Evolutionary conservation across 2,329 filamentous ascomycete species (phyloP), one percentile per base, ranked within the genome.

Genomic region (Fusarium caatingaense): DNA sequence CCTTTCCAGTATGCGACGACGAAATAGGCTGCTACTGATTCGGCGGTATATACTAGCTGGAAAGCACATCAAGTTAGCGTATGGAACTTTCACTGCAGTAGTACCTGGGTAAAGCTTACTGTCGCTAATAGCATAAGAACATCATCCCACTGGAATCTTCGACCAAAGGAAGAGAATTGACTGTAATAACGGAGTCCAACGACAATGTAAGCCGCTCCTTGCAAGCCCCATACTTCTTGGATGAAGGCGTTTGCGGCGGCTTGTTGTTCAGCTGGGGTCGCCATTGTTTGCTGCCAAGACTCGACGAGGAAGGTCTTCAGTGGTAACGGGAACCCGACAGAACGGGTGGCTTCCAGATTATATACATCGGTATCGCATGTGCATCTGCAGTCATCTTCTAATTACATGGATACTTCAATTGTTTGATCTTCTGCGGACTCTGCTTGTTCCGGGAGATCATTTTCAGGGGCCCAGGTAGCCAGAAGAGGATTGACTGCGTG

Each of bases 1-100:
- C 49, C 49, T 21, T 53, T 53, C 49, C 49, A 53, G 8, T 53
- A 53, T 2, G 49, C 49, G n/a, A 53, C 49, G 10, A 53, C 49
- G 7, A 53, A 53, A n/a, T 53, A 53, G 5, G 49, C 49, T 13
- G 49, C 49, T 10, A 53, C 49, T 4, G 49, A 53, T 4, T 53
- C 49, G 1, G 49, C 49, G 1, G 49, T 53, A 1, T 53, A 53
- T 37, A 53, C 49, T 28, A 28, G 9, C 27, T 27, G 27, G 10
- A 10, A 27, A 27, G 27, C 27, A 27, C 27, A 27, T 27, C 27
- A 27, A 27, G 5, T 13, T 16, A 34, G 32, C 3, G 3, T 5
- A 8, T 20, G 6, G 21, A 5, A 12, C 0, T 7, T 9, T 2
- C 25, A 20, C 27, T 27, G 27, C 27, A 23, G 15, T 9, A 12